Percentiles rank a stretch among this genome's conserved stretches.
These are phyloP conservation scores for Penicillium desertorum DNA, from an alignment of 495 filamentous ascomycete genomes.

Conservation along the genomic window DNA sequence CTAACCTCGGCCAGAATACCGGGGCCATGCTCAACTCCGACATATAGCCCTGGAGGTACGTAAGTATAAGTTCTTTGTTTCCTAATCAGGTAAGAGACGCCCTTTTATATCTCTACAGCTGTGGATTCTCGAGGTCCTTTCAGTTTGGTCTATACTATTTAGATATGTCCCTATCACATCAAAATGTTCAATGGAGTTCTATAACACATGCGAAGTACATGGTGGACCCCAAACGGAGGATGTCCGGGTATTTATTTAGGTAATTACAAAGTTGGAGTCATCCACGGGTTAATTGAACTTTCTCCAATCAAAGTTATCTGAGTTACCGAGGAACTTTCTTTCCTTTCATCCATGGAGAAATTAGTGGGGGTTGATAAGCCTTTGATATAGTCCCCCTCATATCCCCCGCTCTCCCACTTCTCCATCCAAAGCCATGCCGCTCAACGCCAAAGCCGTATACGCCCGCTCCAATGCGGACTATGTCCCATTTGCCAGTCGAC, in stretches of 20 bases:
- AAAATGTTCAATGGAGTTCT: too few relatives aligned
- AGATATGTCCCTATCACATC: too few relatives aligned
- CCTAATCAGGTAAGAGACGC: too few relatives aligned
- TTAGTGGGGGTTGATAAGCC: slow-evolving; percentile 9
- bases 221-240: neutral
- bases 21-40: neutral
- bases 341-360: neutral
- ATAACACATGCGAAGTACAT: neutral
- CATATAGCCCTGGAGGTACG: too few relatives aligned
- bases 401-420: neutral
- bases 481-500: slow-evolving; percentile 73
- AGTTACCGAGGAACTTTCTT: neutral
- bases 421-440: slow-evolving; percentile 47
- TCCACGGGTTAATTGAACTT: neutral
- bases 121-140: too few relatives aligned
- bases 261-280: neutral
- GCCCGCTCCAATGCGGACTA: slow-evolving; percentile 58
- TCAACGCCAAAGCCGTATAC: slow-evolving; percentile 61
- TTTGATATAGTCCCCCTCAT: neutral
- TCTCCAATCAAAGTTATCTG: neutral
- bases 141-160: too few relatives aligned
- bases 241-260: neutral
- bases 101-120: too few relatives aligned
- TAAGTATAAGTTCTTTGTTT: too few relatives aligned
- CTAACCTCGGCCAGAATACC: neutral